phyloP scores from a whole-genome alignment of 768 basidiomycete genomes.

The Hemileccinum impolitum region DNA sequence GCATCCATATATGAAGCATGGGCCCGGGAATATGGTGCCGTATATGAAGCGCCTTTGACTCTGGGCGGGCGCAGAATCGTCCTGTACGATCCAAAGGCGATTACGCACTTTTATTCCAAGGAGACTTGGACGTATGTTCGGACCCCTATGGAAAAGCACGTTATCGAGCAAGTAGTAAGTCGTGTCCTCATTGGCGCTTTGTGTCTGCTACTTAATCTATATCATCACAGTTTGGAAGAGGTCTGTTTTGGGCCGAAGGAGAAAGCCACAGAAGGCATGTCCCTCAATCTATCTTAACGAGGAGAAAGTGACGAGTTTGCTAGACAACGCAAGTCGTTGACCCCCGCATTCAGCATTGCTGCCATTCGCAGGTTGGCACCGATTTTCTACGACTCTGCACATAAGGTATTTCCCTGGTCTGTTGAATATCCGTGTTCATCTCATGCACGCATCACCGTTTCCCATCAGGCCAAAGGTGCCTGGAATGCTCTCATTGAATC shows the following conservation, averaged over 20 bases:
- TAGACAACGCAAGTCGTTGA: constrained; percentile 27
- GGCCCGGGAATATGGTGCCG: constrained; percentile 17
- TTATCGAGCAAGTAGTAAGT: constrained; percentile 29
- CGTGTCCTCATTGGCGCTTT: neutral
- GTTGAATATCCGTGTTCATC: neutral
- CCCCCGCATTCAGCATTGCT: constrained; percentile 25
- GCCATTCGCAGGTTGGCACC: constrained; percentile 21
- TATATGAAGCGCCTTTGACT: constrained; percentile 10
- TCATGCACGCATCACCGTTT: neutral
- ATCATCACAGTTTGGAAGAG: constrained; percentile 22
- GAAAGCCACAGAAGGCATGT: constrained; percentile 43
- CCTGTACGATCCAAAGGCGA: constrained; percentile 40
- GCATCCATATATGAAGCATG: constrained; percentile 17
- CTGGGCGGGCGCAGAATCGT: constrained; percentile 12
- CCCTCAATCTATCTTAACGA: neutral
- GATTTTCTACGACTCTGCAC: constrained; percentile 28
- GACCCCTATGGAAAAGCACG: constrained; percentile 29
- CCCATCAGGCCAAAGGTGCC: constrained; percentile 23
- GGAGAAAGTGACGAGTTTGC: neutral
- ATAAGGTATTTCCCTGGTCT: constrained; percentile 15
- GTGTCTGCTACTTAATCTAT: neutral
- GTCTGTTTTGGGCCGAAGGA: constrained; percentile 32
- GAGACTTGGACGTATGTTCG: constrained; percentile 37
- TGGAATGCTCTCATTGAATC: constrained; percentile 31
- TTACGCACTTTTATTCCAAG: constrained; percentile 10